Evolutionary conservation across 2,329 filamentous ascomycete genomes (phyloP).

Genomic region (Sporothrix luriei): DNA sequence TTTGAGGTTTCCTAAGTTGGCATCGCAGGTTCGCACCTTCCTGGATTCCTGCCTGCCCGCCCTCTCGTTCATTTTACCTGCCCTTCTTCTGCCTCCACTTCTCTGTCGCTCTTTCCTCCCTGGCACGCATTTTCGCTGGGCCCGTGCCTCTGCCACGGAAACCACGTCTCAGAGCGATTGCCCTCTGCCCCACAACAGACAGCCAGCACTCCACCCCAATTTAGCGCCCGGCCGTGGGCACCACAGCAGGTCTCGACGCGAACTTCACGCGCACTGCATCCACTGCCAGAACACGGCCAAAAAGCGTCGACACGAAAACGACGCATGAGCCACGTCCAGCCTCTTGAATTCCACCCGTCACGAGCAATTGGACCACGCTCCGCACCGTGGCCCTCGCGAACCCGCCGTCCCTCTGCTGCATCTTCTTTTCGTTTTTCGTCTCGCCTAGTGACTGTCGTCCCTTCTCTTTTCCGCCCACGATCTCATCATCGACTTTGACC

Average conservation of each 20-base stretch:
- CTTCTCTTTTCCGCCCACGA: neutral
- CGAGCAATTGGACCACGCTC: conserved; percentile 20
- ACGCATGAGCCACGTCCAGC: conserved; percentile 32
- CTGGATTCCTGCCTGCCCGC: too few species aligned
- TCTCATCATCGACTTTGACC: neutral
- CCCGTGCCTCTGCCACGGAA: conserved; percentile 26
- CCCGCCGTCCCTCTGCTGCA: neutral
- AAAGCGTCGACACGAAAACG: conserved; percentile 35
- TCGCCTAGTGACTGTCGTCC: neutral
- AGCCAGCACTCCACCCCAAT: conserved; percentile 25
- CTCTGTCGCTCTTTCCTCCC: conserved; percentile 27
- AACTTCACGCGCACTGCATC: conserved; percentile 34
- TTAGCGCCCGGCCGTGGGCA: conserved; percentile 34
- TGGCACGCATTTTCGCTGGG: conserved; percentile 19
- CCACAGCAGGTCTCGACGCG: conserved; percentile 33
- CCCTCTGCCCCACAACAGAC: conserved; percentile 30
- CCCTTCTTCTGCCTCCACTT: conserved; percentile 26
- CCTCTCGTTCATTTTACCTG: conserved; percentile 27
- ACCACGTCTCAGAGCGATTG: conserved; percentile 27
- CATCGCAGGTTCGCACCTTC: too few species aligned
- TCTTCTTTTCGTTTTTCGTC: neutral
- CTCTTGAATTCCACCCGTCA: conserved; percentile 33
- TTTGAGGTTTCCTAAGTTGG: neutral
- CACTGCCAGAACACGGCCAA: conserved; percentile 23
- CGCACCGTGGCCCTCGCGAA: conserved; percentile 9